Percentiles rank a stretch among this genome's conserved stretches.
Conservation (phyloP, 768 basidiomycete species). For the Amanita fuliginea region DNA sequence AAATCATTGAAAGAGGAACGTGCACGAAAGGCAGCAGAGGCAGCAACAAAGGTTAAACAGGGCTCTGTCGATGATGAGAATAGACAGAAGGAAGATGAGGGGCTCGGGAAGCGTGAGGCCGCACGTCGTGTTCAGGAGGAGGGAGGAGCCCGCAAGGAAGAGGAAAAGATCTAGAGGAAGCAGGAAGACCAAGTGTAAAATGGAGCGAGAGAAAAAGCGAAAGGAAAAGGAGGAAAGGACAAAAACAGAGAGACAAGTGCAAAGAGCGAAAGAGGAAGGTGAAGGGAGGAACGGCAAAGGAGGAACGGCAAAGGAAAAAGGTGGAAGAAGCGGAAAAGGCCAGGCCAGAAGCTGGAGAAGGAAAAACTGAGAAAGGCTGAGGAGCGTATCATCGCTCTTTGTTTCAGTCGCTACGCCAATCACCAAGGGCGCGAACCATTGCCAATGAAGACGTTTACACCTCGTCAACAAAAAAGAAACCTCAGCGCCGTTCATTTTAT, state of each 20-base stretch:
- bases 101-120: constrained; percentile 67
- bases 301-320: constrained; percentile 36
- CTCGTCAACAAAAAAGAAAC: too few relatives aligned
- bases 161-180: constrained; percentile 66
- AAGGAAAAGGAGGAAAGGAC: constrained; percentile 67
- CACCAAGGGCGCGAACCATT: constrained; percentile 34
- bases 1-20: constrained; percentile 87
- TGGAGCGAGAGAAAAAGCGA: constrained; percentile 62
- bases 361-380: constrained; percentile 18
- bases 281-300: constrained; percentile 53
- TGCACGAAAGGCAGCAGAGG: constrained; percentile 73
- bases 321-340: constrained; percentile 28
- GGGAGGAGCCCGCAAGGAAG: constrained; percentile 73
- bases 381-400: constrained; percentile 36
- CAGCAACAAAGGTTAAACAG: constrained; percentile 64
- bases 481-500: too few relatives aligned
- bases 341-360: constrained; percentile 20
- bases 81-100: constrained; percentile 78
- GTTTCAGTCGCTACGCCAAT: constrained; percentile 14
- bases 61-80: constrained; percentile 71
- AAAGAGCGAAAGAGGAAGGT: constrained; percentile 63
- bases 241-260: constrained; percentile 54
- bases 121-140: constrained; percentile 71
- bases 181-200: constrained; percentile 70
- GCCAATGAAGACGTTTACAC: constrained; percentile 28